Evolutionary conservation across 495 filamentous ascomycete species (phyloP).

Genomic region (Aspergillus cristatus): DNA sequence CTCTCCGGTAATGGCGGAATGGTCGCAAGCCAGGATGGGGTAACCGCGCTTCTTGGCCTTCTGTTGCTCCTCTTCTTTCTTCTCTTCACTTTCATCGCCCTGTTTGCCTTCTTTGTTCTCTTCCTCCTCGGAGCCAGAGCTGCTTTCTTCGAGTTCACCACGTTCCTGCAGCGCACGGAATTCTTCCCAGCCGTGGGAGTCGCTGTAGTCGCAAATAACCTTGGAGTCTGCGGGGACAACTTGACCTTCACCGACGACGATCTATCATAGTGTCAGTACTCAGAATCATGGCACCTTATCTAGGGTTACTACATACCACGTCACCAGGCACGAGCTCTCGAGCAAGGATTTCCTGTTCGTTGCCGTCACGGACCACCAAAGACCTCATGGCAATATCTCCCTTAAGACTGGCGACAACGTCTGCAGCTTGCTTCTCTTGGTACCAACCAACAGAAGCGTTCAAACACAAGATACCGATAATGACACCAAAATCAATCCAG

Average conservation of each 20-base stretch:
- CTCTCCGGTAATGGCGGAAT: constrained; percentile 67
- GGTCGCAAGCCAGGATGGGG: constrained; percentile 56
- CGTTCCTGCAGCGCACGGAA: constrained; percentile 46
- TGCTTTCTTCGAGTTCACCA: constrained; percentile 46
- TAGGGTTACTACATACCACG: constrained; percentile 48
- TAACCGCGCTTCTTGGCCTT: constrained; percentile 31
- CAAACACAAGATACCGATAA: constrained; percentile 66
- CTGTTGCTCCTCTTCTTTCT: constrained; percentile 7
- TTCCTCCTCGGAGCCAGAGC: constrained; percentile 41
- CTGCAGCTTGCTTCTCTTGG: constrained; percentile 75
- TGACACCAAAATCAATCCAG: constrained; percentile 79
- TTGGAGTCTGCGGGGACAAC: constrained; percentile 63
- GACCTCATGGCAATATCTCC: constrained; percentile 75
- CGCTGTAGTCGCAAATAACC: constrained; percentile 62
- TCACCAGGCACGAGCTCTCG: constrained; percentile 72
- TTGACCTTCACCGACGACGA: constrained; percentile 61
- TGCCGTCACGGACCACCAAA: constrained; percentile 54
- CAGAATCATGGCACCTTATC: background rate
- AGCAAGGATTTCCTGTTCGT: constrained; percentile 58
- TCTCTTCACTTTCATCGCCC: constrained; percentile 9
- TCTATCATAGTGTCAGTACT: constrained; percentile 30
- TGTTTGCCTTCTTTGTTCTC: constrained; percentile 7
- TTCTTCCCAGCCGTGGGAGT: constrained; percentile 56
- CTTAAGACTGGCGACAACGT: constrained; percentile 70
- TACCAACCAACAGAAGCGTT: constrained; percentile 75